Base-by-base conservation (phyloP, 768 basidiomycete species). In the Neoboletus subvelutipes region DNA sequence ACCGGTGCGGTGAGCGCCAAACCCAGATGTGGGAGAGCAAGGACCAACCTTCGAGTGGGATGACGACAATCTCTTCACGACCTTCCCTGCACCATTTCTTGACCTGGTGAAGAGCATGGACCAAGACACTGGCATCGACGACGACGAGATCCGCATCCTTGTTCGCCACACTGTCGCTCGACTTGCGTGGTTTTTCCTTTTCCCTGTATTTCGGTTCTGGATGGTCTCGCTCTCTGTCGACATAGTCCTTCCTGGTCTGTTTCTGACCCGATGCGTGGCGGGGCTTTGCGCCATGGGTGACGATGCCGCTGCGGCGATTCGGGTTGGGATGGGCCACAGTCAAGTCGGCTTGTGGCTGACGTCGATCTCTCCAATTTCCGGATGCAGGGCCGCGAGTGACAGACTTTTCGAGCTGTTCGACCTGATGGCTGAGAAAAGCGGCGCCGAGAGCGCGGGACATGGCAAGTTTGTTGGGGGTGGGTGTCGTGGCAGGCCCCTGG, bases 371-470 rank as follows among this genome's bases (percentile, higher is more conserved):
- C 87, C 87, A 87, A 60, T 85, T 87, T 0, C 80, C 81, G 2
- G 81, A 79, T 9, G 78, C 74, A 18, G 80, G 74, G 8, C 79
- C 81, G 34, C 76, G 76, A 4, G 78, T 75, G 20, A 91, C 87
- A 0, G 85, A 78, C 72, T 88, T 87, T 76, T 94, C 91, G 52
- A 94, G 85, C 66, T 92, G 88, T 63, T 92, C 89, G 43, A 94
- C 92, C 65, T 94, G 90, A 64, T 94, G 91, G 60, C 81, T 88
- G 57, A 94, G 81, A 69, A 92, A 92, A 3, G 92, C 92, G 29
- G 91, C 90, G 20, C 92, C 92, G 39, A 94, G 83, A 1, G 92
- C 91, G 59, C 86, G 83, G 54, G 91, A 92, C 88, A 94, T 90
- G 55, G 89, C 89, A 41, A 88, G 70, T 70, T 87, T 88, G 72